Base-by-base conservation (phyloP, 1,284 basidiomycete genomes). In the Microstroma glucosiphilum region DNA sequence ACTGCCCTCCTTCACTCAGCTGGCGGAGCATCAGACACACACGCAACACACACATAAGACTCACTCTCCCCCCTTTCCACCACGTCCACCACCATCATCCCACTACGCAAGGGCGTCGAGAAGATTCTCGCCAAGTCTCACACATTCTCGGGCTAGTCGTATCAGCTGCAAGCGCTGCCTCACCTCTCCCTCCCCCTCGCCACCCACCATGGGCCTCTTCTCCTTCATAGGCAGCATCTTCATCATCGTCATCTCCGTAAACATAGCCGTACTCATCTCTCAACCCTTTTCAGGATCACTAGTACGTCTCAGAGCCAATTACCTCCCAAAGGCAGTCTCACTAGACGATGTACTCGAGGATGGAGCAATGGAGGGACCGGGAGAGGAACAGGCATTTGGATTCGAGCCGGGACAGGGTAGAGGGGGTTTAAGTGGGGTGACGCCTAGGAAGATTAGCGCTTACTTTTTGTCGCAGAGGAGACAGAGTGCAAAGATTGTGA, bases 301-400 rank as follows among this genome's bases (percentile, higher is more conserved):
- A 17, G 69, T 76, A 25, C 69, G 76, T 1, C 63, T 76, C 12
- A 71, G 77, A 40, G 76, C 76, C 42, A 78, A 78, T 65, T 78
- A 77, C 58, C 64, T 78, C 13, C 77, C 77, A 30, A 75, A 72
- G 48, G 76, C 76, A 3, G 73, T 78, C 37, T 69, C 70, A 8
- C 70, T 78, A 40, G 74, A 76, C 58, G 71, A 72, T 60, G 71
- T 77, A 17, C 65, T 77, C 58, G 71, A 75, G 61, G 76, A 76
- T 60, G 76, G 75, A 21, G 51, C 61, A 3, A 37, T 37, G 30
- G 30, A 37, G 9, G 30, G 30, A 37, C 30, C 30, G 9, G 6
- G 40, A 56, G 17, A 48, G 43, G 43, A 17, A 48, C 17, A 48
- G n/a, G 46, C n/a, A 3, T 23, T 23, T n/a, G 46, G 46, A 48